phyloP scores from a whole-genome alignment of 371 early-diverging fungal genomes.

The Circinella minor region DNA sequence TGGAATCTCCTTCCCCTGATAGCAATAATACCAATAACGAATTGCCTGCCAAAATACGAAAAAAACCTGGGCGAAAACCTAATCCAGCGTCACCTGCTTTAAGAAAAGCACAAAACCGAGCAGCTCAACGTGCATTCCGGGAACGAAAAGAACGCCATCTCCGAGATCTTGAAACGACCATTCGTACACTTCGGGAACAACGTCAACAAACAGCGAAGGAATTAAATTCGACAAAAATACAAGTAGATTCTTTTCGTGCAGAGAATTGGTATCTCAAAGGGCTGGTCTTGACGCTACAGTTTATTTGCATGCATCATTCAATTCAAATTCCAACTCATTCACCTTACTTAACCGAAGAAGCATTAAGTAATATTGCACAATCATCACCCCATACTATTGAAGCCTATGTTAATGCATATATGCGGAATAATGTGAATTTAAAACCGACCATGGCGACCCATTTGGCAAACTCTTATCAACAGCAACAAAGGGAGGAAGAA shows the following conservation, averaged over 20 bases:
- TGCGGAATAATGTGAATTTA: conserved; percentile 22
- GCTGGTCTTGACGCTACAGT: conserved; percentile 46
- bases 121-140: conserved; percentile 77
- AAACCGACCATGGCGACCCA: conserved; percentile 23
- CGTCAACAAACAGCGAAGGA: conserved; percentile 47
- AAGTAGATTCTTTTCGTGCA: conserved; percentile 51
- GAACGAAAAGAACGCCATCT: conserved; percentile 75
- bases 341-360: conserved; percentile 30
- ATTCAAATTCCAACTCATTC: conserved; percentile 28
- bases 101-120: conserved; percentile 77
- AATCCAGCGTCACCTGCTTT: conserved; percentile 61
- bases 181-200: conserved; percentile 62
- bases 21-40: not conserved
- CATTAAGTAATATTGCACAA: conserved; percentile 26
- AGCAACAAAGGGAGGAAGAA: conserved; percentile 12
- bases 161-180: conserved; percentile 61
- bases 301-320: conserved; percentile 33
- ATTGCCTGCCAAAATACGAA: conserved; percentile 35
- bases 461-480: conserved; percentile 7
- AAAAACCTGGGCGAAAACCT: conserved; percentile 82
- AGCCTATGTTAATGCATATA: conserved; percentile 29
- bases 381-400: conserved; percentile 28
- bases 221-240: conserved; percentile 39
- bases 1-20: not conserved
- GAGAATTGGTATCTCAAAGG: conserved; percentile 61